These are phyloP conservation scores for Citrus inodora DNA, from an alignment of 345 rosid species.

Conservation along the genomic window DNA sequence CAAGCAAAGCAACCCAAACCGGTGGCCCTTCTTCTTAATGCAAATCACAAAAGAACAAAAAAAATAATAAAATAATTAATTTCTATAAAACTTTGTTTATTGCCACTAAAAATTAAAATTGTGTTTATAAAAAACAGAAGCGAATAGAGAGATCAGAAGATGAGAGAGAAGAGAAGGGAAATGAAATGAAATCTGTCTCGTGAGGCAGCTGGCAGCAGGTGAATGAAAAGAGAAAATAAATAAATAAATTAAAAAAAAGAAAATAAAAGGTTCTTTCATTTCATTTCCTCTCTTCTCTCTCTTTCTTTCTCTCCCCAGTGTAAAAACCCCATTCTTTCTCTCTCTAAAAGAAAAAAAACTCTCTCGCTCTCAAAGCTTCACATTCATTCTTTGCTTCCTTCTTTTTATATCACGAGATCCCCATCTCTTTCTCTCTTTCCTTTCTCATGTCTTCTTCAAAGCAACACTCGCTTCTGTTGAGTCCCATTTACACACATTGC, in stretches of 20 bases:
- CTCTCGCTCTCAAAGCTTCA: constrained; percentile 30
- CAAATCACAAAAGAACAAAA: too few species aligned
- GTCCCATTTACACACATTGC: neutral
- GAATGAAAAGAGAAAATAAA: neutral
- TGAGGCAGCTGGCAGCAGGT: constrained; percentile 43
- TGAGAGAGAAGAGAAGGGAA: too few species aligned
- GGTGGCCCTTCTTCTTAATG: too few species aligned
- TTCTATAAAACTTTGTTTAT: too few species aligned
- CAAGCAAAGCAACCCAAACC: neutral
- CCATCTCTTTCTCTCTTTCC: constrained; percentile 33
- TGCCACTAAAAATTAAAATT: too few species aligned
- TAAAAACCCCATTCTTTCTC: neutral
- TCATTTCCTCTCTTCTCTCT: constrained; percentile 1
- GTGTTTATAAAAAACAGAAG: neutral
- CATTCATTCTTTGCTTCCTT: constrained; percentile 68
- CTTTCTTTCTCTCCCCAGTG: constrained; percentile 6
- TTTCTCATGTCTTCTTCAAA: constrained; percentile 1
- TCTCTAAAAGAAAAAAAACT: neutral
- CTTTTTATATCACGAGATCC: constrained; percentile 75
- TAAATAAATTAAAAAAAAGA: neutral
- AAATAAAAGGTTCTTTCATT: neutral
- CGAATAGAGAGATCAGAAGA: neutral
- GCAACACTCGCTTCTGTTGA: neutral
- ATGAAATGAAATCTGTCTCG: constrained; percentile 26
- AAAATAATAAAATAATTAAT: too few species aligned